These are phyloP conservation scores for Hypholoma sublateritium DNA, from an alignment of 768 basidiomycete genomes.

Conservation along the genomic window DNA sequence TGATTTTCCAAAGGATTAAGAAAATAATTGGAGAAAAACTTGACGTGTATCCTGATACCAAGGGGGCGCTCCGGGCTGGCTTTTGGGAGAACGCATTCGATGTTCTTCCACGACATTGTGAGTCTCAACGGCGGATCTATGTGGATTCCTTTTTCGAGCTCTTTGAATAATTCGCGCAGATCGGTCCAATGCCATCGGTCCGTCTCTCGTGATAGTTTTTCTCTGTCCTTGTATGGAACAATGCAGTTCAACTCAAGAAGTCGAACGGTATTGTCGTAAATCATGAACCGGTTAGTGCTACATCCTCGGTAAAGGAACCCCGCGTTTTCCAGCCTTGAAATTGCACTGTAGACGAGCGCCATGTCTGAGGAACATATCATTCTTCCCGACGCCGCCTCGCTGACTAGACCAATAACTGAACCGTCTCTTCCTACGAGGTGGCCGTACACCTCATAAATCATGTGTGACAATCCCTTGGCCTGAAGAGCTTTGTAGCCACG, in stretches of 20 bases:
- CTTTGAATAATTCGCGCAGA: constrained; percentile 25
- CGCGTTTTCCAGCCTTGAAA: constrained; percentile 27
- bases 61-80: background rate
- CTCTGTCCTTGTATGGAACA: constrained; percentile 15
- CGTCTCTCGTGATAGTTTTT: constrained; percentile 18
- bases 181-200: constrained; percentile 27
- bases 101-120: background rate
- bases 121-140: constrained; percentile 9
- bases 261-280: constrained; percentile 35
- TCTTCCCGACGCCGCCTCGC: constrained; percentile 36
- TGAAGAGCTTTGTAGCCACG: constrained; percentile 25
- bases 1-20: background rate
- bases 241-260: constrained; percentile 26
- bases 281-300: constrained; percentile 25
- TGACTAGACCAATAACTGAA: constrained; percentile 32
- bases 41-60: background rate
- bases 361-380: constrained; percentile 27
- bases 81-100: constrained; percentile 7
- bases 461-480: constrained; percentile 24
- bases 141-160: constrained; percentile 15
- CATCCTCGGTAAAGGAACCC: constrained; percentile 24
- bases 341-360: constrained; percentile 29
- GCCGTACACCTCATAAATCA: constrained; percentile 35
- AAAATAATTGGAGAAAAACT: background rate
- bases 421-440: constrained; percentile 32